Conservation (phyloP, 768 basidiomycete species). For the Rhodosporidiobolus odoratus region DNA sequence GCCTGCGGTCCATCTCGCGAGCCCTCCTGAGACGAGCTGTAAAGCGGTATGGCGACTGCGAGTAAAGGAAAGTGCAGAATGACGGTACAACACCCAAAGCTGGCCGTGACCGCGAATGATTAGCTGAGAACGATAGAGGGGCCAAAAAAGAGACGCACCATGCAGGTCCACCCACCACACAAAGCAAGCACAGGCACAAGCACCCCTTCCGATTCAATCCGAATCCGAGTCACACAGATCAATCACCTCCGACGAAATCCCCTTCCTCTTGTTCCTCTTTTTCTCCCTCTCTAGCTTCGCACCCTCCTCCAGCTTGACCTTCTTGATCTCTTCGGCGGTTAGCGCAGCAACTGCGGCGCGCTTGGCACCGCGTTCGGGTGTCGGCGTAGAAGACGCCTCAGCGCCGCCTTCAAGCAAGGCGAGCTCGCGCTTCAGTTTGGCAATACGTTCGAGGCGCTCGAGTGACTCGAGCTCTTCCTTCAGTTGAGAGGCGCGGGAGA, state of each 20-base stretch:
- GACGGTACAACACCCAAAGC: no score
- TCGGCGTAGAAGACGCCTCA: not conserved
- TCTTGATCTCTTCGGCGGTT: not conserved
- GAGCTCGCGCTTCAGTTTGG: not conserved
- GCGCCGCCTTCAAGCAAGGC: not conserved
- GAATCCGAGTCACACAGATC: not conserved
- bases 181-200: not conserved
- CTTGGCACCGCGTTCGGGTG: not conserved
- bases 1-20: no score
- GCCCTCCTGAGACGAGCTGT: no score
- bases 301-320: not conserved
- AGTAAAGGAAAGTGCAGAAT: not conserved
- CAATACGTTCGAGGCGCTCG: constrained; percentile 1
- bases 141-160: not conserved
- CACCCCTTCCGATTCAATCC: not conserved
- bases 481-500: not conserved
- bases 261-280: not conserved
- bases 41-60: not conserved
- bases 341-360: not conserved
- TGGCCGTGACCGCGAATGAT: no score
- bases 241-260: not conserved
- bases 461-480: constrained; percentile 4
- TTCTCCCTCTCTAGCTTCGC: not conserved
- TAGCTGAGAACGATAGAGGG: not conserved
- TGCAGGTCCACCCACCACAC: not conserved